Evolutionary conservation across 352 stramenopile species (phyloP).

Genomic region (Phytophthora capsici): DNA sequence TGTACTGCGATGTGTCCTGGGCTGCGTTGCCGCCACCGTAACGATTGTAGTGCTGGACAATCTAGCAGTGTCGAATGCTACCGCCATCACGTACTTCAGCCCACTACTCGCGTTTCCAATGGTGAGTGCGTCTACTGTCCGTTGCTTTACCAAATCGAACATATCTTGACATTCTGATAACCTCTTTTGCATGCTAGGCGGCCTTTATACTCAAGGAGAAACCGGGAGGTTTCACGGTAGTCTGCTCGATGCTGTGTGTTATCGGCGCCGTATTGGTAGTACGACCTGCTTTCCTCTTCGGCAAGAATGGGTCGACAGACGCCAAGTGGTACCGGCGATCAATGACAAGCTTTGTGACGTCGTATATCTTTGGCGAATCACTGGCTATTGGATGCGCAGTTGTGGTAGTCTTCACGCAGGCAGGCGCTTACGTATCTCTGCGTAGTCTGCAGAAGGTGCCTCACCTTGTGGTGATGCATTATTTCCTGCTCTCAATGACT

Average conservation of each 20-base stretch:
- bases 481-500: slow-evolving; percentile 55
- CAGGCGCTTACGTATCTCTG: slow-evolving; percentile 51
- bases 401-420: slow-evolving; percentile 39
- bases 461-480: slow-evolving; percentile 69
- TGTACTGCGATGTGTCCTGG: slow-evolving; percentile 45
- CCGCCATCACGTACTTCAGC: slow-evolving; percentile 68
- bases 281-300: slow-evolving; percentile 57
- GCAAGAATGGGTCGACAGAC: slow-evolving; percentile 36
- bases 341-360: slow-evolving; percentile 36
- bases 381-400: slow-evolving; percentile 40
- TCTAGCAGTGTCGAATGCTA: slow-evolving; percentile 69
- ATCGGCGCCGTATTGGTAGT: slow-evolving; percentile 52
- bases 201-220: slow-evolving; percentile 50
- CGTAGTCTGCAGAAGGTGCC: slow-evolving; percentile 52
- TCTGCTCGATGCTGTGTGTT: slow-evolving; percentile 50
- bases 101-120: slow-evolving; percentile 69
- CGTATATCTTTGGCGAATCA: slow-evolving; percentile 35
- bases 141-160: background rate
- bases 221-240: slow-evolving; percentile 39
- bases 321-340: slow-evolving; percentile 29
- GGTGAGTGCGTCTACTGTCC: slow-evolving; percentile 24
- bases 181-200: slow-evolving; percentile 30
- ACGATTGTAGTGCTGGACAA: slow-evolving; percentile 63
- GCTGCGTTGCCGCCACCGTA: slow-evolving; percentile 55
- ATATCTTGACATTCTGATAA: background rate